A percentile compares a stretch with the other conserved stretches of the same genome.
Evolutionary conservation across 345 rosid species (phyloP).

Genomic region (Arabidopsis arenosa): DNA sequence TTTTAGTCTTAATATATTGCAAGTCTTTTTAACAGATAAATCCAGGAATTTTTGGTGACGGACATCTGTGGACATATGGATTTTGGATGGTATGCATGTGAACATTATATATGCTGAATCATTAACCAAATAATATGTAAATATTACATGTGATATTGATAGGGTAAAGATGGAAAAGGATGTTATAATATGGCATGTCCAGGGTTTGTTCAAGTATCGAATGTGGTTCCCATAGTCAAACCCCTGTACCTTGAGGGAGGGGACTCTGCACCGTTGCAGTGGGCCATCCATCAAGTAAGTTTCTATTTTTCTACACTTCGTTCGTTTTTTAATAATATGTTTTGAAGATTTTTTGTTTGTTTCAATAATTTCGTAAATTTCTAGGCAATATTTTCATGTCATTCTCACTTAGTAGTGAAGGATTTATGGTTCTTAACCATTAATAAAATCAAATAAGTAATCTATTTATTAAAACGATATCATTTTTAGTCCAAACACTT

Average conservation of each 20-base stretch:
- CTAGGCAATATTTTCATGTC: too few species aligned
- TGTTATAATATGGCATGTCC: constrained; percentile 17
- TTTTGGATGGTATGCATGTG: background rate
- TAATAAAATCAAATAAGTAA: background rate
- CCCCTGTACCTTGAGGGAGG: background rate
- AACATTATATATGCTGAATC: background rate
- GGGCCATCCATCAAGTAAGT: background rate
- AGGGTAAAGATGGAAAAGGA: constrained; percentile 15
- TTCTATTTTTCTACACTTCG: background rate
- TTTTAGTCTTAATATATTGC: background rate
- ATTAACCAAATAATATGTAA: background rate
- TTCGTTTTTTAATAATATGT: background rate
- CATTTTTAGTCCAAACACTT: too few species aligned
- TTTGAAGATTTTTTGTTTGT: background rate
- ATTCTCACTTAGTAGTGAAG: too few species aligned
- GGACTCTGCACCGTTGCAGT: too few species aligned
- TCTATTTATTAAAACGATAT: background rate
- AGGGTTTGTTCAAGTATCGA: constrained; percentile 17
- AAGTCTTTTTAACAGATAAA: constrained; percentile 3
- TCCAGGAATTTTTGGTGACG: background rate
- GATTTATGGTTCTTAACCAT: background rate
- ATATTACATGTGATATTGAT: background rate
- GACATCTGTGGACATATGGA: constrained; percentile 8
- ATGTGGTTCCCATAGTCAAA: background rate
- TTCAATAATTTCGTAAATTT: background rate